Conservation (phyloP, 2,329 filamentous ascomycete species). For the Epichloe sibirici region DNA sequence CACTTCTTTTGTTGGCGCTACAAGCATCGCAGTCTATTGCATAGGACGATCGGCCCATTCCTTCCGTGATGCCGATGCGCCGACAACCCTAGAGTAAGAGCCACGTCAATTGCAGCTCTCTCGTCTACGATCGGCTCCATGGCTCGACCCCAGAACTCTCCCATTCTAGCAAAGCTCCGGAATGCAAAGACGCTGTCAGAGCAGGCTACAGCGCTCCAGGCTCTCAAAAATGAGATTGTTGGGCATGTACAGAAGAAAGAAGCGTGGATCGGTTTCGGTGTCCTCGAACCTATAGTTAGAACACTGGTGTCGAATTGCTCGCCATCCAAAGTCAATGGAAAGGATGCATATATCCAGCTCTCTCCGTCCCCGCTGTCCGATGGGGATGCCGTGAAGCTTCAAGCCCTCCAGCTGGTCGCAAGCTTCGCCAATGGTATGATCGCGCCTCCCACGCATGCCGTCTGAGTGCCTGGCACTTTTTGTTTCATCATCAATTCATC, state of each 20-base stretch:
- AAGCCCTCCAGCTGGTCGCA: constrained; percentile 73
- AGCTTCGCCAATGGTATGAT: constrained; percentile 70
- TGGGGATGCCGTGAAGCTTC: constrained; percentile 57
- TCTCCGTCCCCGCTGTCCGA: constrained; percentile 34
- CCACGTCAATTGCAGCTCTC: constrained; percentile 2
- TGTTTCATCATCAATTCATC: background rate
- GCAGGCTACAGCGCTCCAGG: constrained; percentile 50
- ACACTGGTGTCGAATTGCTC: constrained; percentile 28
- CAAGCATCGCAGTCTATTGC: background rate
- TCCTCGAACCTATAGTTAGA: constrained; percentile 46
- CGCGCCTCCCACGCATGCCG: background rate
- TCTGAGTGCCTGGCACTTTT: background rate
- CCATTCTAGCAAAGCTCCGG: constrained; percentile 45
- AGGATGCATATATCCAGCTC: constrained; percentile 23
- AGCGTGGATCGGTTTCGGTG: constrained; percentile 57
- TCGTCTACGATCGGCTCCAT: constrained; percentile 24
- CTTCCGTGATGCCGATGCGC: constrained; percentile 8
- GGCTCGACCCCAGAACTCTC: constrained; percentile 39
- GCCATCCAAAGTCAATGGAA: constrained; percentile 24
- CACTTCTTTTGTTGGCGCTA: background rate
- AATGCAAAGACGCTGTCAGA: constrained; percentile 39
- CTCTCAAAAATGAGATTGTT: constrained; percentile 78
- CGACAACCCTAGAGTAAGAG: constrained; percentile 3
- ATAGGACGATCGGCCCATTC: background rate
- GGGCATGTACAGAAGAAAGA: constrained; percentile 84